Evolutionary conservation across 2,329 filamentous ascomycete species (phyloP), one percentile per base, ranked within the genome.

Genomic region (Tricladium varicosporioides): DNA sequence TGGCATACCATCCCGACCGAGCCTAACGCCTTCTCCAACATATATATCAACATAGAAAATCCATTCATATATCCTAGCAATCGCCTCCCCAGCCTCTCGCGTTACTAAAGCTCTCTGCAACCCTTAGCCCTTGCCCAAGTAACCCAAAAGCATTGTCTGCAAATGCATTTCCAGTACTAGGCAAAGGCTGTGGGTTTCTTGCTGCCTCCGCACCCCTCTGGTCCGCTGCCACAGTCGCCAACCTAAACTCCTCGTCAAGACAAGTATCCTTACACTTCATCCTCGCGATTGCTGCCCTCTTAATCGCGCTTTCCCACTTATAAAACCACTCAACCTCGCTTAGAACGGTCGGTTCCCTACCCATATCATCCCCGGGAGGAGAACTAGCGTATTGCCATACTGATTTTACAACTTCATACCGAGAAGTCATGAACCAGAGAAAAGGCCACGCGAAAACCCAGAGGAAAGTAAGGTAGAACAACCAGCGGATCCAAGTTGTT

Each of bases 401-500:
- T 0, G 81, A 79, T 18, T 77, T 75, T 2, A 83, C 79, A 2
- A 89, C 84, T 61, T 86, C 80, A 73, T 86, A 92, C 49, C 82
- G 78, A 67, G 82, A 84, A 1, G 88, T 92, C 15, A 80, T 73
- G 68, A 90, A 79, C 72, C 83, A 86, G 11, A 92, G 76, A 56
- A 82, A 80, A 0, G 88, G 88, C 88, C 88, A 92, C 2, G 81
- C 76, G 63, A 92, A 76, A 56, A 92, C 66, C 79, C 88, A 88
- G 11, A 88, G 71, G 58, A 91, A 83, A 0, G 84, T 84, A 5
- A 89, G 69, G 67, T 82, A 84, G 73, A 86, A 89, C 9, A 89
- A 46, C 76, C 82, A 82, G 44, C 80, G 75, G 46, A 91, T 75
- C 84, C 85, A 90, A 5, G 69, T 70, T 1, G 78, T 85, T 47